These are phyloP conservation scores for Speleostelium caveatum DNA, from an alignment of 78 protist species.

Conservation along the genomic window DNA sequence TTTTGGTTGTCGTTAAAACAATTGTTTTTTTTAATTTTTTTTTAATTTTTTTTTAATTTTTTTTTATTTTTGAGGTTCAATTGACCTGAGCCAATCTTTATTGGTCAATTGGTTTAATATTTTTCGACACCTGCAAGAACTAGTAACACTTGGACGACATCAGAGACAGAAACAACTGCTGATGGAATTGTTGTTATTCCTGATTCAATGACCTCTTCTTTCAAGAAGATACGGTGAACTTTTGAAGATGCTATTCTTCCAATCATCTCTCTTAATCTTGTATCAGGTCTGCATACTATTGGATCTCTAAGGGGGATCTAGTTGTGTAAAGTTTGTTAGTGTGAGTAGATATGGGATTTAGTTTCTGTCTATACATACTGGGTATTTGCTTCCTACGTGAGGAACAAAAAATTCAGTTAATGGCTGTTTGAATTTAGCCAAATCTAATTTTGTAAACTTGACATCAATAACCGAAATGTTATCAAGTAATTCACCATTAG, in stretches of 20 bases:
- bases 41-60: no score
- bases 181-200: conserved; percentile 22
- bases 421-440: conserved; percentile 45
- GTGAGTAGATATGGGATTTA: neutral
- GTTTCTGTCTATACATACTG: conserved; percentile 2
- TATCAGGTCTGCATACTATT: conserved; percentile 59
- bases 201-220: conserved; percentile 41
- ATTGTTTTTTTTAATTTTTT: no score
- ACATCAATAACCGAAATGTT: conserved; percentile 60
- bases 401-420: conserved; percentile 49
- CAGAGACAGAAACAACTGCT: conserved; percentile 48
- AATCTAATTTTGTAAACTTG: conserved; percentile 29
- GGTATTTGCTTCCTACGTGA: conserved; percentile 17
- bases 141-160: conserved; percentile 5
- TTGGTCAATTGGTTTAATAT: no score
- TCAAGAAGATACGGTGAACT: conserved; percentile 55
- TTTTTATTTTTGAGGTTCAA: neutral
- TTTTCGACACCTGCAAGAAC: neutral
- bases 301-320: conserved; percentile 33
- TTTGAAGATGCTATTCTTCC: conserved; percentile 38
- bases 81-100: neutral
- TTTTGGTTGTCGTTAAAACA: neutral
- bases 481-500: conserved; percentile 51
- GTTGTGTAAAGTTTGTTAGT: neutral
- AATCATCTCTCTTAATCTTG: conserved; percentile 58